Evolutionary conservation across 2,329 filamentous ascomycete genomes (phyloP).

Genomic region (Penicillium sp.): DNA sequence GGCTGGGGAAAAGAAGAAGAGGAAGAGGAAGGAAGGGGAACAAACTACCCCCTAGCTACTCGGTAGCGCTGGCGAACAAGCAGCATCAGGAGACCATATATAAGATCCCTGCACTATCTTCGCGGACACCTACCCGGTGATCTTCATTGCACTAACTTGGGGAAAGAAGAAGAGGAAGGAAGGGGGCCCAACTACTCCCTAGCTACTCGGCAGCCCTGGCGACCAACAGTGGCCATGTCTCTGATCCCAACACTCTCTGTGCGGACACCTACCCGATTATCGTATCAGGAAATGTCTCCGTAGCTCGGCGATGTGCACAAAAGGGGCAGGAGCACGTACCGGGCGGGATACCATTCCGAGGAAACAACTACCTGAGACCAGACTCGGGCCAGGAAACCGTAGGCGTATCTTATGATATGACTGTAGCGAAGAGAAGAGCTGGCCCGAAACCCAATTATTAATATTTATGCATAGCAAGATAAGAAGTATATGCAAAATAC

Average conservation of each 20-base stretch:
- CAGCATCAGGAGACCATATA: too few species aligned
- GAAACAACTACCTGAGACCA: background rate
- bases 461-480: conserved; percentile 10
- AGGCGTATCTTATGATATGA: background rate
- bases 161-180: background rate
- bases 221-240: background rate
- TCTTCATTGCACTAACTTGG: too few species aligned
- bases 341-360: background rate
- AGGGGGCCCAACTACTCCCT: background rate
- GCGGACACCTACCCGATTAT: background rate
- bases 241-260: background rate
- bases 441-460: background rate
- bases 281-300: background rate
- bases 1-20: background rate
- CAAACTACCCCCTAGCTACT: background rate
- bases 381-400: background rate
- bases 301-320: background rate
- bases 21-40: background rate
- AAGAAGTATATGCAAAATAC: conserved; percentile 2
- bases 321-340: background rate
- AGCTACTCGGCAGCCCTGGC: background rate
- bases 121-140: background rate
- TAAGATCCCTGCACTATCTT: background rate
- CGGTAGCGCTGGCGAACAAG: background rate
- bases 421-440: background rate